Percentiles rank a stretch among this genome's conserved stretches.
Evolutionary conservation across 2,329 filamentous ascomycete genomes (phyloP).

Genomic region (Zelopaecilomyces penicillatus): DNA sequence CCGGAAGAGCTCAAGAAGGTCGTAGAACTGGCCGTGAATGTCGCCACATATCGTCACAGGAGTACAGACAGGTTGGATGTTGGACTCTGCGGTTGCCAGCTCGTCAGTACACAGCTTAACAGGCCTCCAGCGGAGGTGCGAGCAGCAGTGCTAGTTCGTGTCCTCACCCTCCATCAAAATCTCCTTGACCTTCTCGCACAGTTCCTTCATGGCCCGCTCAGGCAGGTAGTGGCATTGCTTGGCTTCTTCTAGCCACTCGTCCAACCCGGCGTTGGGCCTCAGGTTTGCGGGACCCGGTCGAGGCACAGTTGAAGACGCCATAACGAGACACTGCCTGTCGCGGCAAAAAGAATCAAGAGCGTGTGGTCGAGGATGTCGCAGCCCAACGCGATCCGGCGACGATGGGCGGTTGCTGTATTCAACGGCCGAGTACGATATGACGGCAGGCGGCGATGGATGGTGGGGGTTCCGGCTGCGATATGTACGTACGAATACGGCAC

Average conservation of each 20-base stretch:
- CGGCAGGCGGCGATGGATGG: constrained; percentile 11
- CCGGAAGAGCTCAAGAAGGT: constrained; percentile 90
- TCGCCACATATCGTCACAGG: constrained; percentile 97
- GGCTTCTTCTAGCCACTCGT: constrained; percentile 94
- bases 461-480: neutral
- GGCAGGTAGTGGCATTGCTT: constrained; percentile 97
- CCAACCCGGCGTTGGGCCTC: constrained; percentile 72
- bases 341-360: constrained; percentile 14
- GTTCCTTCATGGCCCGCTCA: constrained; percentile 93
- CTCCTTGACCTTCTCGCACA: constrained; percentile 98
- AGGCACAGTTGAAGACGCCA: constrained; percentile 51
- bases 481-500: too few relatives aligned
- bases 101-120: neutral
- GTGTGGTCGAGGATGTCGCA: constrained; percentile 6
- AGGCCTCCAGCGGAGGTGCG: too few relatives aligned
- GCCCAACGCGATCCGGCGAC: constrained; percentile 7
- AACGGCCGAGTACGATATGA: constrained; percentile 7
- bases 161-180: constrained; percentile 87
- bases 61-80: constrained; percentile 95
- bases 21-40: constrained; percentile 98
- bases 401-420: constrained; percentile 7
- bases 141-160: neutral
- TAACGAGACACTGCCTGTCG: constrained; percentile 17
- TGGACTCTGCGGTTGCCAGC: constrained; percentile 60
- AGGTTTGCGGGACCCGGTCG: constrained; percentile 86